phyloP scores from a whole-genome alignment of 2,329 filamentous ascomycete species.

The Monilinia polystroma region DNA sequence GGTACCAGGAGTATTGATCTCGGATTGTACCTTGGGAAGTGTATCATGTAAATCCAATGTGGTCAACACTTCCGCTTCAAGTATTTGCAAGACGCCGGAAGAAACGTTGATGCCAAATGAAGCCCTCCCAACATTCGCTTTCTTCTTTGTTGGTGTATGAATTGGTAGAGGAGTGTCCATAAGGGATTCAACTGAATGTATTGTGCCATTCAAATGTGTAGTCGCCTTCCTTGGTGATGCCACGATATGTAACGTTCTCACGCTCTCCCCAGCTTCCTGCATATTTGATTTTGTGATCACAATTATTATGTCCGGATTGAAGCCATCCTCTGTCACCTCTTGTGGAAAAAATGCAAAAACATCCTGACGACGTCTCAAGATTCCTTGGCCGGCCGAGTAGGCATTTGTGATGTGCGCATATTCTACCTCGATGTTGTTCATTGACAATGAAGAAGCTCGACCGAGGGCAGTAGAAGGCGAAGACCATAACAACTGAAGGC shows the following conservation, averaged over 20 bases:
- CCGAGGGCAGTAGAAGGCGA: conserved; percentile 42
- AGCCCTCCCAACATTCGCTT: conserved; percentile 19
- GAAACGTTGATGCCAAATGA: conserved; percentile 59
- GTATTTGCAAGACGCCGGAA: conserved; percentile 62
- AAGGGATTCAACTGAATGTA: conserved; percentile 38
- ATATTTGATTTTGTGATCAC: conserved; percentile 41
- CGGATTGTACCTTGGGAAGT: conserved; percentile 59
- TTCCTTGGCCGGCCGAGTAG: conserved; percentile 38
- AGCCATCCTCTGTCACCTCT: conserved; percentile 46
- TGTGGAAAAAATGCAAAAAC: conserved; percentile 52
- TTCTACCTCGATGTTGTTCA: conserved; percentile 40
- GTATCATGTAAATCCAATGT: conserved; percentile 64
- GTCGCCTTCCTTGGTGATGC: conserved; percentile 35
- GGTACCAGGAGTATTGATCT: conserved; percentile 51
- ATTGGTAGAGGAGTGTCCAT: conserved; percentile 33
- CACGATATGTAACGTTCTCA: conserved; percentile 38
- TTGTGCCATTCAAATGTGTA: conserved; percentile 26
- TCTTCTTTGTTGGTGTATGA: conserved; percentile 20
- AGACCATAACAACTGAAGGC: conserved; percentile 49
- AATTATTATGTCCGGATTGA: conserved; percentile 55
- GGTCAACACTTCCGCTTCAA: conserved; percentile 53
- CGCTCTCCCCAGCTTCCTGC: conserved; percentile 3
- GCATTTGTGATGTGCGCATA: conserved; percentile 40
- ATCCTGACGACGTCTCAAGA: conserved; percentile 53
- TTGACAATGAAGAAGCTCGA: conserved; percentile 39